These are phyloP conservation scores for Ballota nigra DNA, from an alignment of 257 asterid species.

Conservation along the genomic window DNA sequence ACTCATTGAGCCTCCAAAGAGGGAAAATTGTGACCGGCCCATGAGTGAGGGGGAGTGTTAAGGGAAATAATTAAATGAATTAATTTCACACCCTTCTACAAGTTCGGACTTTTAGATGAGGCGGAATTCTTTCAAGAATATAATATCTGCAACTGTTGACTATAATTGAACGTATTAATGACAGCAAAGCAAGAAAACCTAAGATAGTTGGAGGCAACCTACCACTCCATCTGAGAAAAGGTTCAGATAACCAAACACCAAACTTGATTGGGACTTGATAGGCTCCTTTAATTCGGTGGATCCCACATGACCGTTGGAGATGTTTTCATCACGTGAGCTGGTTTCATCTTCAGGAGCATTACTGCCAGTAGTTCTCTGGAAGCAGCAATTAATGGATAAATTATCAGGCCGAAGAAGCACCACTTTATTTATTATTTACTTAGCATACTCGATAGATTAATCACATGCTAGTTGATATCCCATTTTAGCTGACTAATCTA, in stretches of 20 bases:
- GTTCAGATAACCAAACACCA: constrained; percentile 95
- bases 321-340: constrained; percentile 27
- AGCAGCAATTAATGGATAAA: constrained; percentile 18
- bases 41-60: no score
- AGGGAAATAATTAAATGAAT: no score
- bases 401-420: constrained; percentile 5
- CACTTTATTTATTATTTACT: neutral
- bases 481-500: constrained; percentile 16
- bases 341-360: constrained; percentile 38
- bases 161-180: neutral
- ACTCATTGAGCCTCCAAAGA: no score
- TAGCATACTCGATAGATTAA: neutral
- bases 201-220: constrained; percentile 30
- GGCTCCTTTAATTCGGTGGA: constrained; percentile 33
- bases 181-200: neutral
- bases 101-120: no score
- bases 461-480: neutral
- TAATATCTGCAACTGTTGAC: constrained; percentile 2
- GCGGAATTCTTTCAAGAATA: no score
- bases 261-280: constrained; percentile 58
- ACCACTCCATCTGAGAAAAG: constrained; percentile 99
- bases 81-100: no score
- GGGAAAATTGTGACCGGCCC: no score
- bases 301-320: constrained; percentile 30
- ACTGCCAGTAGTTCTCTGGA: constrained; percentile 59